These are phyloP conservation scores for Trifolium dubium DNA, from an alignment of 306 rosid species.

Conservation along the genomic window DNA sequence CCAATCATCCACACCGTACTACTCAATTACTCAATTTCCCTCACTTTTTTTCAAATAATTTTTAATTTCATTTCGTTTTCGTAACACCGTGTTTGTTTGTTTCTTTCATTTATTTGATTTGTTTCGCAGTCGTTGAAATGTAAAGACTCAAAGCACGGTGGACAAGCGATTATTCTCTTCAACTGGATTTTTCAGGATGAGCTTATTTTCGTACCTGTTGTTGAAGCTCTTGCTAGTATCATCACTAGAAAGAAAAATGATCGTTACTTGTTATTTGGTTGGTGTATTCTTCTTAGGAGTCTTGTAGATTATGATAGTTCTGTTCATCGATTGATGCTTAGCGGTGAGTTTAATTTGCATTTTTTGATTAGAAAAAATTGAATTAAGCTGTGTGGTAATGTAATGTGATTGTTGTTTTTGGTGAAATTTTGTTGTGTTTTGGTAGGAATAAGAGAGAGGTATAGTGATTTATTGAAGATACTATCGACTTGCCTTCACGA, in stretches of 20 bases:
- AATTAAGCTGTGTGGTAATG: neutral
- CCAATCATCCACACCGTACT: constrained; percentile 82
- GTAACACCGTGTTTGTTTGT: neutral
- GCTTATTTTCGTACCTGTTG: constrained; percentile 57
- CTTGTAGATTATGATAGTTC: constrained; percentile 61
- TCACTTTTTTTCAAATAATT: neutral
- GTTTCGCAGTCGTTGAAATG: constrained; percentile 59
- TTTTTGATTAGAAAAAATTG: neutral
- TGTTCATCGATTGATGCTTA: constrained; percentile 48
- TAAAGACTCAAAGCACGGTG: constrained; percentile 67
- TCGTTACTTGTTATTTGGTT: constrained; percentile 73
- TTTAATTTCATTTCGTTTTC: neutral
- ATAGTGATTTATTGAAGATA: constrained; percentile 62
- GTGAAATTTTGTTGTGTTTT: constrained; percentile 25
- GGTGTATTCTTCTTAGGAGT: constrained; percentile 79
- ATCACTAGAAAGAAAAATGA: constrained; percentile 56
- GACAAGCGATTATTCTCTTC: constrained; percentile 67
- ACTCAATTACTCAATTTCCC: constrained; percentile 29
- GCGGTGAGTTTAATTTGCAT: constrained; percentile 56
- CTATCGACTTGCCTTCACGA: constrained; percentile 56
- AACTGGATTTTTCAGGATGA: constrained; percentile 85
- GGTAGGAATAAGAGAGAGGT: constrained; percentile 74
- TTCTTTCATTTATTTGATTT: too few relatives aligned
- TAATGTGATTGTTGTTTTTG: constrained; percentile 7
- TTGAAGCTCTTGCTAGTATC: constrained; percentile 59